Conservation (phyloP, 2,329 filamentous ascomycete genomes). For the Calcarisporium arbuscula region DNA sequence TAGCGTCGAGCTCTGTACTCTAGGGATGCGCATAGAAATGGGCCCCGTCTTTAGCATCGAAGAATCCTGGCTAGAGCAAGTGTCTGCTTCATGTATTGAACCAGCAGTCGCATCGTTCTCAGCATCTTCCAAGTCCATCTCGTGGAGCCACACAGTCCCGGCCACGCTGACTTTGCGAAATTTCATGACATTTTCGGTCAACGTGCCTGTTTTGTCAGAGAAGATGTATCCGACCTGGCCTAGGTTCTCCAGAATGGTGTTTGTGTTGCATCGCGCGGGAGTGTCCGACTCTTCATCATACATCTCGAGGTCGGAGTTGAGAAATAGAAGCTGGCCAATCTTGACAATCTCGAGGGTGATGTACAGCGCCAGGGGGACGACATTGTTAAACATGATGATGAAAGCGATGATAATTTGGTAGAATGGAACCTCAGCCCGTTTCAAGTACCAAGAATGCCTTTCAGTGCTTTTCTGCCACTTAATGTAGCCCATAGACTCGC, state of each 20-base stretch:
- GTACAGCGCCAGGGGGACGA: slow-evolving; percentile 86
- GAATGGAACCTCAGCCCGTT: slow-evolving; percentile 63
- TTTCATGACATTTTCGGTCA: slow-evolving; percentile 94
- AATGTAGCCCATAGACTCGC: slow-evolving; percentile 76
- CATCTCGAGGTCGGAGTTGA: slow-evolving; percentile 82
- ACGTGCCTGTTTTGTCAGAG: slow-evolving; percentile 88
- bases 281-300: slow-evolving; percentile 81
- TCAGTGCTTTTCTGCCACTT: slow-evolving; percentile 68
- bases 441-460: slow-evolving; percentile 67
- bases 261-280: slow-evolving; percentile 83
- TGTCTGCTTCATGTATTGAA: not conserved
- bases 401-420: slow-evolving; percentile 82
- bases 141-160: slow-evolving; percentile 83
- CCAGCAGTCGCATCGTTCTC: slow-evolving; percentile 15
- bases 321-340: slow-evolving; percentile 67
- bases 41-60: slow-evolving; percentile 22
- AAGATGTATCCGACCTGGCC: slow-evolving; percentile 88
- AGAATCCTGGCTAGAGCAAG: slow-evolving; percentile 12
- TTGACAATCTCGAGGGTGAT: slow-evolving; percentile 87
- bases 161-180: slow-evolving; percentile 89
- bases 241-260: slow-evolving; percentile 90
- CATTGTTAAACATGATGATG: slow-evolving; percentile 94
- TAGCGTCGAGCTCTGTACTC: slow-evolving; percentile 17
- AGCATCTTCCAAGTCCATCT: slow-evolving; percentile 55
- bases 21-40: slow-evolving; percentile 22